phyloP scores from a whole-genome alignment of 2,329 filamentous ascomycete species.

The Cryphonectria radicalis region DNA sequence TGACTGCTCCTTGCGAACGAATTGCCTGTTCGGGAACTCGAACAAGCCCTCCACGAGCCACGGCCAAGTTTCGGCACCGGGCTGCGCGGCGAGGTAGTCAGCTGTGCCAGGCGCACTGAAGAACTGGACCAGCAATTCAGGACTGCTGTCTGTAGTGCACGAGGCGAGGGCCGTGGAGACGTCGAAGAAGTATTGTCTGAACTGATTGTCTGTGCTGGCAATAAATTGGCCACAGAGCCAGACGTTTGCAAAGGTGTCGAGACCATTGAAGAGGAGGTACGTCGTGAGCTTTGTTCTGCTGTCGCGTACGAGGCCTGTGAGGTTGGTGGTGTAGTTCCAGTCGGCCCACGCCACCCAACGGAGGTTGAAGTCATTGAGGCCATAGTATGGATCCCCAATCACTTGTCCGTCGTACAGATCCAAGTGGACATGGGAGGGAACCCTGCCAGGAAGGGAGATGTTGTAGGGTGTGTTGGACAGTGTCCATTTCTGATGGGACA shows the following conservation, averaged over 20 bases:
- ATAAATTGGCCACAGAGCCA: slow-evolving; percentile 58
- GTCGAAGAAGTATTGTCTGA: slow-evolving; percentile 64
- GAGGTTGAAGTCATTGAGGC: slow-evolving; percentile 62
- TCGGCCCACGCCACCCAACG: slow-evolving; percentile 62
- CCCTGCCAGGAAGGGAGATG: slow-evolving; percentile 55
- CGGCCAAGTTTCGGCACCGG: slow-evolving; percentile 57
- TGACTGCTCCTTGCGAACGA: slow-evolving; percentile 63
- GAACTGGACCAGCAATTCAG: slow-evolving; percentile 56
- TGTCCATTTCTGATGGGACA: slow-evolving; percentile 49
- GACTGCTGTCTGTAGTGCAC: slow-evolving; percentile 42
- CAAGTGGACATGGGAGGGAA: slow-evolving; percentile 63
- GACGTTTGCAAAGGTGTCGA: slow-evolving; percentile 64
- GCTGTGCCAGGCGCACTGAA: slow-evolving; percentile 57
- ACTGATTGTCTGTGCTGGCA: slow-evolving; percentile 64
- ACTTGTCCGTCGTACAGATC: slow-evolving; percentile 58
- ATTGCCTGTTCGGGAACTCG: slow-evolving; percentile 58
- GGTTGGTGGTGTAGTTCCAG: slow-evolving; percentile 63
- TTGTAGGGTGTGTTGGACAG: slow-evolving; percentile 50
- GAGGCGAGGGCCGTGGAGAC: slow-evolving; percentile 50
- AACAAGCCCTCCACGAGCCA: slow-evolving; percentile 50
- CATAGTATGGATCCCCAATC: slow-evolving; percentile 55
- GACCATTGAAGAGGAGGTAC: slow-evolving; percentile 64
- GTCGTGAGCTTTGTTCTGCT: slow-evolving; percentile 42
- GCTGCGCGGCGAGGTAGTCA: slow-evolving; percentile 53
- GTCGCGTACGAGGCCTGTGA: slow-evolving; percentile 41